Conservation (phyloP, 148 eudicot species). For the Euryodendron excelsum region DNA sequence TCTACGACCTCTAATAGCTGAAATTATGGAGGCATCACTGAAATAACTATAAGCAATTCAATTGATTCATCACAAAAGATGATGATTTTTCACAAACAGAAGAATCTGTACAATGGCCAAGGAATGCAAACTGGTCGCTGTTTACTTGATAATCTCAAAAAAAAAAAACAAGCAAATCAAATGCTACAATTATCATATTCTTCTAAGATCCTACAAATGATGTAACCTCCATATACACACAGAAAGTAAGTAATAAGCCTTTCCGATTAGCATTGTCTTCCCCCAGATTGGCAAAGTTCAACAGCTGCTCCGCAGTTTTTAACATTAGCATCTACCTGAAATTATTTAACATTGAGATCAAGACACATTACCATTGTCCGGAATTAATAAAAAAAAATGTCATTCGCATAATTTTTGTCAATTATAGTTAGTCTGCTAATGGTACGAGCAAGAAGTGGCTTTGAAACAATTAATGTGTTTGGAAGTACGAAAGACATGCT, state of each 20-base stretch:
- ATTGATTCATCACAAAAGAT: too few relatives aligned
- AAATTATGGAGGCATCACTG: too few relatives aligned
- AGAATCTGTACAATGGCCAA: too few relatives aligned
- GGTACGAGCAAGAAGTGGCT: not conserved
- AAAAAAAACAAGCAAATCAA: too few relatives aligned
- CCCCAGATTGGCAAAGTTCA: not conserved
- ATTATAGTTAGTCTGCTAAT: not conserved
- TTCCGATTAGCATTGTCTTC: not conserved
- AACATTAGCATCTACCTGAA: not conserved
- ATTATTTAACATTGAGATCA: not conserved
- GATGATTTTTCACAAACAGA: too few relatives aligned
- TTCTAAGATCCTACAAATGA: too few relatives aligned
- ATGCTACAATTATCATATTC: not conserved
- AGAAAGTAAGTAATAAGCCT: not conserved
- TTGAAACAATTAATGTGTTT: not conserved
- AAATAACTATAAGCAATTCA: too few relatives aligned
- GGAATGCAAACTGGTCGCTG: too few relatives aligned
- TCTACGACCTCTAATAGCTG: too few relatives aligned
- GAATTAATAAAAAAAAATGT: too few relatives aligned
- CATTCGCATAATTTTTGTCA: not conserved
- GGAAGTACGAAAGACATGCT: not conserved
- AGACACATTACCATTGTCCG: not conserved
- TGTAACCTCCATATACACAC: not conserved
- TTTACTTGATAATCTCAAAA: too few relatives aligned
- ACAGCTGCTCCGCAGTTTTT: not conserved